Conservation (phyloP, 352 stramenopile species). For the Vaucheria bursata region DNA sequence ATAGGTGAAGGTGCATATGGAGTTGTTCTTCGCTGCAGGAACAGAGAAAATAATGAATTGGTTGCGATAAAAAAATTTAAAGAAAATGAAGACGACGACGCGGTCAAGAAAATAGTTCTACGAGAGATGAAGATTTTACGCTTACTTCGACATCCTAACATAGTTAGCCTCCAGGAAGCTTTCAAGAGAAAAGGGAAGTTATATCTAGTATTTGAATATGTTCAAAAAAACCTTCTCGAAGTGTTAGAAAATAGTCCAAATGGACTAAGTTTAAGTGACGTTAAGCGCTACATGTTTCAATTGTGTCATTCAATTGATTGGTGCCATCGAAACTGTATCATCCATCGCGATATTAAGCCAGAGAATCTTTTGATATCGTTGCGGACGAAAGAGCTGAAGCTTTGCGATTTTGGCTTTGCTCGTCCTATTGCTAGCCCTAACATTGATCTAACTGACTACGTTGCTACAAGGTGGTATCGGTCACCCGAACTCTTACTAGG, state of each 20-base stretch:
- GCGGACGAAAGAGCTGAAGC: conserved; percentile 55
- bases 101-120: conserved; percentile 82
- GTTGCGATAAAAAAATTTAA: conserved; percentile 74
- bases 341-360: conserved; percentile 89
- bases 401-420: conserved; percentile 70
- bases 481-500: conserved; percentile 81
- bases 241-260: conserved; percentile 69
- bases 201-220: conserved; percentile 66
- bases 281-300: conserved; percentile 60
- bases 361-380: conserved; percentile 78
- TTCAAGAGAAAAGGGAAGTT: conserved; percentile 61
- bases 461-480: conserved; percentile 87
- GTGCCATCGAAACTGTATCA: conserved; percentile 61
- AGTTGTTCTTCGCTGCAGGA: conserved; percentile 79
- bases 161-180: conserved; percentile 59
- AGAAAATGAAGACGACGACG: conserved; percentile 66
- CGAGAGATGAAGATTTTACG: conserved; percentile 64
- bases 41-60: conserved; percentile 63
- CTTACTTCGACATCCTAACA: conserved; percentile 59
- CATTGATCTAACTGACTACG: conserved; percentile 78
- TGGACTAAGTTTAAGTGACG: conserved; percentile 59
- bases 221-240: conserved; percentile 63
- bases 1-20: conserved; percentile 85
- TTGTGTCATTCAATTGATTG: conserved; percentile 60
- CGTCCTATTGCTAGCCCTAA: conserved; percentile 44